Percentiles rank a stretch among this genome's conserved stretches.
Conservation (phyloP, 257 asterid species). For the Lycium ferocissimum region DNA sequence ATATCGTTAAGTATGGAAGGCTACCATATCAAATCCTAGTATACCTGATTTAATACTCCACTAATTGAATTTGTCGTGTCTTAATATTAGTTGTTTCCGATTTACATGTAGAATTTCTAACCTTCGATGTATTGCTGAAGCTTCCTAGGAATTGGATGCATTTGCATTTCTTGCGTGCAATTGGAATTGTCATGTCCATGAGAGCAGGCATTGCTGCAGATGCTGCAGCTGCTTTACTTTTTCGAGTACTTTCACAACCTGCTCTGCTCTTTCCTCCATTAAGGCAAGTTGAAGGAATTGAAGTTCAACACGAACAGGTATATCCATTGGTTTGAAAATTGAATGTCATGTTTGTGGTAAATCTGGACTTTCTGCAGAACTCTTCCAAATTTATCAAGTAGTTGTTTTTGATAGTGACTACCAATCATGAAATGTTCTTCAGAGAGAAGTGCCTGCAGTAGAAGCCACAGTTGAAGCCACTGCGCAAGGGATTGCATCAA, state of each 20-base stretch:
- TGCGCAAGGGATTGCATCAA: constrained; percentile 98
- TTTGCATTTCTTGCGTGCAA: constrained; percentile 96
- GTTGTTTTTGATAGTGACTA: constrained; percentile 18
- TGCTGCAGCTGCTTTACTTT: constrained; percentile 98
- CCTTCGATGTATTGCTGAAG: constrained; percentile 52
- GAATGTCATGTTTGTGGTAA: constrained; percentile 16
- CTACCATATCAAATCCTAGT: neutral
- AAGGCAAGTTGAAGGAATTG: constrained; percentile 92
- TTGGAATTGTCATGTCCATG: constrained; percentile 99
- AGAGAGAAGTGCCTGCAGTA: constrained; percentile 77
- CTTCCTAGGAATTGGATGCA: constrained; percentile 99
- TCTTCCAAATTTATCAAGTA: constrained; percentile 24
- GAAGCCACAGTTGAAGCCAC: constrained; percentile 97
- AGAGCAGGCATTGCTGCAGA: constrained; percentile 98
- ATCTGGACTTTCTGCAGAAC: constrained; percentile 27
- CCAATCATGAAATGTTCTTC: constrained; percentile 47
- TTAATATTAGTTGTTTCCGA: neutral
- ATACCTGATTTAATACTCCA: neutral
- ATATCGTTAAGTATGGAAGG: neutral
- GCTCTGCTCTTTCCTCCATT: constrained; percentile 94
- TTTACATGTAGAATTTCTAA: constrained; percentile 40
- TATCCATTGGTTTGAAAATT: constrained; percentile 36
- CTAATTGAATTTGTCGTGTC: constrained; percentile 24
- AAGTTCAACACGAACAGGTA: constrained; percentile 84
- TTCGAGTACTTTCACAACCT: constrained; percentile 95